phyloP scores from a whole-genome alignment of 163 green algal species.

The Volvox carteri region DNA sequence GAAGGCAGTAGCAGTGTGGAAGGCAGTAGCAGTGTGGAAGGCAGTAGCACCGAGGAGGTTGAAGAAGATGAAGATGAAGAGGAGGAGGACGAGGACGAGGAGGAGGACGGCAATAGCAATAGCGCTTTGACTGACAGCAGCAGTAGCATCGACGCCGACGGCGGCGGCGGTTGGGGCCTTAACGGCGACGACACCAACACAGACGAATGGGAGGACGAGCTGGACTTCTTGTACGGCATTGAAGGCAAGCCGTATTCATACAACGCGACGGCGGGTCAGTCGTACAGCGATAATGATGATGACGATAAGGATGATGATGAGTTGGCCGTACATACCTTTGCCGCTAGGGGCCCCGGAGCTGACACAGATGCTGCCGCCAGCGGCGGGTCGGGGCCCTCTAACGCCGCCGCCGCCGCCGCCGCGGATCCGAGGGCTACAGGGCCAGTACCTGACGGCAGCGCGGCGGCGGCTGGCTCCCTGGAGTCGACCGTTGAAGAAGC shows the following conservation, averaged over 20 bases:
- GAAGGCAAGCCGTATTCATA: neutral
- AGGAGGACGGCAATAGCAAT: neutral
- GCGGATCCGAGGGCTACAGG: neutral
- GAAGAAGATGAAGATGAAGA: neutral
- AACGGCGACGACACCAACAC: neutral
- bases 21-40: neutral
- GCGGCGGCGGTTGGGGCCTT: neutral
- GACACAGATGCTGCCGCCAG: neutral
- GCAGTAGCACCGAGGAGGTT: neutral
- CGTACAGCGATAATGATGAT: neutral
- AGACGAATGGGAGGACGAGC: conserved; percentile 33
- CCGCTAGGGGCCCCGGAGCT: neutral
- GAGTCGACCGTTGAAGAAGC: neutral
- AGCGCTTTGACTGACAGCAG: neutral
- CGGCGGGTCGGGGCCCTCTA: neutral
- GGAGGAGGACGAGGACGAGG: neutral
- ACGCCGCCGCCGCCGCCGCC: neutral
- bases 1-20: neutral
- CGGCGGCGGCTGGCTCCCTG: neutral
- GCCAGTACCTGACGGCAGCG: neutral
- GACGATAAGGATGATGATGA: neutral
- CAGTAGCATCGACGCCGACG: neutral
- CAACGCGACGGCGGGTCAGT: neutral
- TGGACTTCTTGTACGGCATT: conserved; percentile 49
- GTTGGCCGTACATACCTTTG: neutral